phyloP scores from a whole-genome alignment of 2,329 filamentous ascomycete genomes.

The Alternaria longipes region DNA sequence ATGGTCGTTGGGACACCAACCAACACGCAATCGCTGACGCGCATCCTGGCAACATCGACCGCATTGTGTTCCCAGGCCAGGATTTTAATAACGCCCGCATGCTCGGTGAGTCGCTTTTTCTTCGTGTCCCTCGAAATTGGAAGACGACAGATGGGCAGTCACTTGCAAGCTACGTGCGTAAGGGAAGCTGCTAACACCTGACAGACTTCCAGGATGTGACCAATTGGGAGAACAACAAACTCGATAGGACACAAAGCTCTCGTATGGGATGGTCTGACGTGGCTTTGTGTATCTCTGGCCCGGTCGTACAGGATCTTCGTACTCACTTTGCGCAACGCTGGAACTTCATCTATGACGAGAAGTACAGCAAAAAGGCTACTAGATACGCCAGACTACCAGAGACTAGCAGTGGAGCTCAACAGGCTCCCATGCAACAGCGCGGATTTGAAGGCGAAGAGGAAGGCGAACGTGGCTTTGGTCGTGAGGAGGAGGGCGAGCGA shows the following conservation, averaged over 20 bases:
- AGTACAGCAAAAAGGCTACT: conserved; percentile 71
- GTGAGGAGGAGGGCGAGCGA: conserved; percentile 43
- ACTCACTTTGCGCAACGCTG: conserved; percentile 86
- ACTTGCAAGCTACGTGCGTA: neutral
- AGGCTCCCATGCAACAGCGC: conserved; percentile 47
- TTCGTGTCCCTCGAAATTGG: neutral
- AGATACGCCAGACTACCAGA: conserved; percentile 56
- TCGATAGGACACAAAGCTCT: conserved; percentile 79
- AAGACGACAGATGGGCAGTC: neutral
- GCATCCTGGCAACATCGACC: conserved; percentile 78
- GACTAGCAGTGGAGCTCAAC: conserved; percentile 42
- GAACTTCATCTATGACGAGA: conserved; percentile 89
- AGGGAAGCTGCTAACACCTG: conserved; percentile 21
- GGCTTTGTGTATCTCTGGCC: conserved; percentile 77
- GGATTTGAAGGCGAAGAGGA: conserved; percentile 47
- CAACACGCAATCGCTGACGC: conserved; percentile 85
- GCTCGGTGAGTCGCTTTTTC: conserved; percentile 64
- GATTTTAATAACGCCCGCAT: conserved; percentile 91
- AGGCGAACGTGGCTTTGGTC: conserved; percentile 49
- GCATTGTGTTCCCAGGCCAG: conserved; percentile 85
- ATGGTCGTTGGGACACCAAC: conserved; percentile 87
- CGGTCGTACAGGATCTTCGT: conserved; percentile 76
- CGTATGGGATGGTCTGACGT: conserved; percentile 96
- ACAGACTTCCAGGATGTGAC: conserved; percentile 75
- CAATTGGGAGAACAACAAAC: conserved; percentile 85